These are phyloP conservation scores for Cocos nucifera DNA, from an alignment of 176 grass and related monocot genomes.

Conservation along the genomic window DNA sequence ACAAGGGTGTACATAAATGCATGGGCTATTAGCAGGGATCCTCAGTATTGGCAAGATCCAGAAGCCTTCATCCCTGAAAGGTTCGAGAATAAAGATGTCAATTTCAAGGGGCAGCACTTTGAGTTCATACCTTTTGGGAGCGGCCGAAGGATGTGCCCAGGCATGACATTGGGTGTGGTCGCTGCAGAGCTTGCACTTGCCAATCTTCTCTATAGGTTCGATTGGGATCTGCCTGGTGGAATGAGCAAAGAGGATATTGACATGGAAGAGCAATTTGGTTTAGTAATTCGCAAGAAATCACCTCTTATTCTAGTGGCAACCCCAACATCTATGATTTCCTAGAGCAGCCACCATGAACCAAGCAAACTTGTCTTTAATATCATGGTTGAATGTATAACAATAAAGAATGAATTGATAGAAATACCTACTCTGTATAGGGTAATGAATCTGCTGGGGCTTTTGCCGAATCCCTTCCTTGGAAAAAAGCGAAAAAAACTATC, in stretches of 20 bases:
- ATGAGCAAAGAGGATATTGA: not conserved
- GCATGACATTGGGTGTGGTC: conserved; percentile 13
- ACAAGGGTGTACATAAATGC: conserved; percentile 26
- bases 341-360: too few species aligned
- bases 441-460: too few species aligned
- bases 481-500: too few species aligned
- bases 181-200: conserved; percentile 15
- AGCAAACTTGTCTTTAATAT: too few species aligned
- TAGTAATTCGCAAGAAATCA: not conserved
- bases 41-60: conserved; percentile 13
- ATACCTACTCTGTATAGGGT: too few species aligned
- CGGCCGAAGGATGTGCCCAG: conserved; percentile 31
- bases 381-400: too few species aligned
- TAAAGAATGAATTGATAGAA: too few species aligned
- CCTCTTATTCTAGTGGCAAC: too few species aligned
- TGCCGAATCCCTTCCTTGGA: too few species aligned
- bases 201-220: conserved; percentile 13
- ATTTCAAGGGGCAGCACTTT: conserved; percentile 31
- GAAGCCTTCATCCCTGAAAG: conserved; percentile 20
- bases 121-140: conserved; percentile 27
- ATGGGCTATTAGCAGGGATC: conserved; percentile 30
- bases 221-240: conserved; percentile 19
- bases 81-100: conserved; percentile 4
- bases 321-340: too few species aligned
- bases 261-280: conserved; percentile 15